Evolutionary conservation across 805 yeast genomes (phyloP).

Genomic region (Kodamaea laetipori): DNA sequence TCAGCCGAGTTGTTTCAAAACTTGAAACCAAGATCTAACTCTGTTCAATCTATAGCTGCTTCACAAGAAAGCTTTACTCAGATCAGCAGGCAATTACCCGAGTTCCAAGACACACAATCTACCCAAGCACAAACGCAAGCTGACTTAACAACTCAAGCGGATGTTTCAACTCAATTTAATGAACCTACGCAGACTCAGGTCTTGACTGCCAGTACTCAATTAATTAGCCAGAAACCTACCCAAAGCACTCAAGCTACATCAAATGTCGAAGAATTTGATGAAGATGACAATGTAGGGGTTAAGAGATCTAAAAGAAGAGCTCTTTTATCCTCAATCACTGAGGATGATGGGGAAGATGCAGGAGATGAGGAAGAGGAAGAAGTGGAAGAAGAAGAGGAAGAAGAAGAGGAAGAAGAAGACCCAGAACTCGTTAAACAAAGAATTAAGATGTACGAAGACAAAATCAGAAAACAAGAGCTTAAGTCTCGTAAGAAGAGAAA

Average conservation of each 20-base stretch:
- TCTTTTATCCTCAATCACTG: conserved; percentile 1
- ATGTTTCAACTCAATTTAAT: conserved; percentile 5
- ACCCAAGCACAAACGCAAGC: conserved; percentile 20
- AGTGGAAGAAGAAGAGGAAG: conserved; percentile 22
- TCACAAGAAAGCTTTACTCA: conserved; percentile 14
- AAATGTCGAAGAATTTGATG: conserved; percentile 13
- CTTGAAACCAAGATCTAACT: conserved; percentile 27
- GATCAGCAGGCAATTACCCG: conserved; percentile 21
- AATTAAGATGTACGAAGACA: conserved; percentile 43
- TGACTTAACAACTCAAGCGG: conserved; percentile 22
- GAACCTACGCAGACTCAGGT: conserved; percentile 2
- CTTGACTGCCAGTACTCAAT: neutral
- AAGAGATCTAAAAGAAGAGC: neutral
- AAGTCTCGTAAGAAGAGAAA: conserved; percentile 37
- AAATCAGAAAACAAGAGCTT: conserved; percentile 37
- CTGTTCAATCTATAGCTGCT: neutral
- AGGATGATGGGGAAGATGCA: conserved; percentile 5
- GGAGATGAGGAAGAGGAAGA: conserved; percentile 18
- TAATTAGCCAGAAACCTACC: conserved; percentile 1
- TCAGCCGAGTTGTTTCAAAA: conserved; percentile 29
- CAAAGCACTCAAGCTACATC: conserved; percentile 5
- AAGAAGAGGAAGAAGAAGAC: conserved; percentile 28
- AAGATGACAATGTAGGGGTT: conserved; percentile 26
- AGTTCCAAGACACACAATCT: conserved; percentile 25
- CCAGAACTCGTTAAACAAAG: conserved; percentile 25